These are phyloP conservation scores for Kwoniella shandongensis DNA, from an alignment of 768 basidiomycete species.

Conservation along the genomic window DNA sequence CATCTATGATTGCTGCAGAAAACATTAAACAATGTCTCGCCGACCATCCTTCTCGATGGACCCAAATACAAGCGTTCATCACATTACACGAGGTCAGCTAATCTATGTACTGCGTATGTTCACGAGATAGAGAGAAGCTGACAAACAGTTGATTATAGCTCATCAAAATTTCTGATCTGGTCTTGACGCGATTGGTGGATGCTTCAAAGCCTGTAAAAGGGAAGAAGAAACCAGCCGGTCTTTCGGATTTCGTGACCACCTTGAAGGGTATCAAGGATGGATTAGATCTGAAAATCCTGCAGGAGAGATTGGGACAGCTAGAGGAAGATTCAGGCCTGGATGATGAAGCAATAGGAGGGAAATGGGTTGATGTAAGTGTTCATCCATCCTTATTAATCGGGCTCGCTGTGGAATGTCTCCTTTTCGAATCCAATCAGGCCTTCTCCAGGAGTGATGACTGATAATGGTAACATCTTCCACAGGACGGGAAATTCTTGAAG, in stretches of 20 bases:
- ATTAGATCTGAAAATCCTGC: slow-evolving; percentile 9
- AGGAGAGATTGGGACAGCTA: not conserved
- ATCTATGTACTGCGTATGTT: not conserved
- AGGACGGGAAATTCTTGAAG: slow-evolving; percentile 9
- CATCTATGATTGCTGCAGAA: not conserved
- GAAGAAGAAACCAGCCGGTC: slow-evolving; percentile 10
- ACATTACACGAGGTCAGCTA: slow-evolving; percentile 8
- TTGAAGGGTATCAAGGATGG: slow-evolving; percentile 14
- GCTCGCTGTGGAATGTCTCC: not conserved
- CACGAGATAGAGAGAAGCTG: not conserved
- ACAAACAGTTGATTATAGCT: not conserved
- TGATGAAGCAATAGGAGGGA: not conserved
- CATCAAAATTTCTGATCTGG: slow-evolving; percentile 10
- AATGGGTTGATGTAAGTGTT: slow-evolving; percentile 9
- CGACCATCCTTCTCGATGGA: slow-evolving; percentile 2
- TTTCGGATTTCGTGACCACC: not conserved
- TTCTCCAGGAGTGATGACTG: not conserved
- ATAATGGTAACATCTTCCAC: not conserved
- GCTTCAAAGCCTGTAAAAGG: slow-evolving; percentile 13
- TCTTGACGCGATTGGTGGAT: slow-evolving; percentile 3
- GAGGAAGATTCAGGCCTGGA: not conserved
- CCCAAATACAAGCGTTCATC: slow-evolving; percentile 5
- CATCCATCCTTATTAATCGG: not conserved
- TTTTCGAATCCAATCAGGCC: not conserved
- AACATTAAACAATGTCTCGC: slow-evolving; percentile 1